These are phyloP conservation scores for Solanum sparsipilum DNA, from an alignment of 257 asterid species.

Conservation along the genomic window DNA sequence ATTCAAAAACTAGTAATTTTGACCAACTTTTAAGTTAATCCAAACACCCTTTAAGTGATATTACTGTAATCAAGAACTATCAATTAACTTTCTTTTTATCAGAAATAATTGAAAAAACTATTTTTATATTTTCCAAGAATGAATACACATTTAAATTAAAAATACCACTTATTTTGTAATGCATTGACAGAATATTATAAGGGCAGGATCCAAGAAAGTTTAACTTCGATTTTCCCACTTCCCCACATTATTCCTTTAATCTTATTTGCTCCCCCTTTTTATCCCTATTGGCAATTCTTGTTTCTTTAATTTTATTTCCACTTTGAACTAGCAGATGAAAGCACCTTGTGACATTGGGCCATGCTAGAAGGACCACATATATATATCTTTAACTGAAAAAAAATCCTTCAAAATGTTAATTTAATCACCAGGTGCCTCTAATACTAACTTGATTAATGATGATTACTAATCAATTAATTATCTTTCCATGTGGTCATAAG, in stretches of 20 bases:
- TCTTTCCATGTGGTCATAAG: neutral
- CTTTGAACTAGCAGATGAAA: neutral
- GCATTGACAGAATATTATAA: neutral
- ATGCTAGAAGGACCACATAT: constrained; percentile 5
- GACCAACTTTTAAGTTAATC: no score
- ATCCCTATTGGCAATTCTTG: neutral
- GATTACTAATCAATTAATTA: neutral
- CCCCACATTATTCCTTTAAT: constrained; percentile 16
- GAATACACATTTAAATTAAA: neutral
- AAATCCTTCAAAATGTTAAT: neutral
- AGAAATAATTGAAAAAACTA: neutral
- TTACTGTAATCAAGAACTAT: neutral
- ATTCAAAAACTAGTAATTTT: no score
- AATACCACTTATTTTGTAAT: neutral
- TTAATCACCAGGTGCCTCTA: neutral
- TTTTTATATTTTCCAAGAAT: neutral
- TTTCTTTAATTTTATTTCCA: neutral
- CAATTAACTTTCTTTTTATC: neutral
- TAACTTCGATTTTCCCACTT: constrained; percentile 25
- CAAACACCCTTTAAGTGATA: neutral
- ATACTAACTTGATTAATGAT: neutral
- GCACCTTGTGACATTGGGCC: neutral
- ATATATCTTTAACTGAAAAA: neutral
- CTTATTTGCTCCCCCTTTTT: neutral
- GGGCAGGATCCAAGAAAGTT: constrained; percentile 62